Evolutionary conservation across 768 basidiomycete genomes (phyloP).

Genomic region (Terana coerulea): DNA sequence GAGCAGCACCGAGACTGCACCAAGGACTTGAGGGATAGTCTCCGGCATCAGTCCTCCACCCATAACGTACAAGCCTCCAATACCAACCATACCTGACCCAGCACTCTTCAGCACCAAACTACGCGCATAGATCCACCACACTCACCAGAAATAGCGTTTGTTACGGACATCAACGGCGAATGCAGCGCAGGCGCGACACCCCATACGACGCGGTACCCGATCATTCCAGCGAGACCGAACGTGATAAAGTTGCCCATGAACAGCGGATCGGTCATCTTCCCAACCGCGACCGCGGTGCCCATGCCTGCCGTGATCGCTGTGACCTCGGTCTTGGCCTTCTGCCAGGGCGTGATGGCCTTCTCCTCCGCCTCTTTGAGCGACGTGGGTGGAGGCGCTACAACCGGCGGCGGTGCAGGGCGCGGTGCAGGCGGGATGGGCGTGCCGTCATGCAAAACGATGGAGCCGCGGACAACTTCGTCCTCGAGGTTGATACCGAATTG

Average conservation of each 20-base stretch:
- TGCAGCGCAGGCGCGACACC: constrained; percentile 85
- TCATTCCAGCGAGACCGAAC: constrained; percentile 80
- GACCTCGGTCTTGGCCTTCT: constrained; percentile 75
- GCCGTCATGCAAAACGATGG: constrained; percentile 70
- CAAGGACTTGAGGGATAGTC: constrained; percentile 75
- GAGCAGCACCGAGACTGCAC: constrained; percentile 79
- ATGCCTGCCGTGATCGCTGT: constrained; percentile 72
- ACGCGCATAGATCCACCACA: constrained; percentile 6
- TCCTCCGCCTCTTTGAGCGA: constrained; percentile 43
- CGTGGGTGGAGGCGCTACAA: constrained; percentile 45
- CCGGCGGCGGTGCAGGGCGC: constrained; percentile 57
- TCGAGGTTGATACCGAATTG: constrained; percentile 66
- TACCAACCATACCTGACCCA: constrained; percentile 61
- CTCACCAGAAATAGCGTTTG: constrained; percentile 82
- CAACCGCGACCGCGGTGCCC: constrained; percentile 67
- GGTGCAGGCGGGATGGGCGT: constrained; percentile 63
- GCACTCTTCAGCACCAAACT: constrained; percentile 2
- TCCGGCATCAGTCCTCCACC: constrained; percentile 82
- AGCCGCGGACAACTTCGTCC: constrained; percentile 83
- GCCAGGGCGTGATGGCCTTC: constrained; percentile 78
- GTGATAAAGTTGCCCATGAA: constrained; percentile 92
- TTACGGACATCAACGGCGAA: constrained; percentile 89
- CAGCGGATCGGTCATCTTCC: constrained; percentile 72
- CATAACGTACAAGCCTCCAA: constrained; percentile 89
- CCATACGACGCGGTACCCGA: constrained; percentile 89